Evolutionary conservation across 495 filamentous ascomycete genomes (phyloP).

Genomic region (Aspergillus baeticus): DNA sequence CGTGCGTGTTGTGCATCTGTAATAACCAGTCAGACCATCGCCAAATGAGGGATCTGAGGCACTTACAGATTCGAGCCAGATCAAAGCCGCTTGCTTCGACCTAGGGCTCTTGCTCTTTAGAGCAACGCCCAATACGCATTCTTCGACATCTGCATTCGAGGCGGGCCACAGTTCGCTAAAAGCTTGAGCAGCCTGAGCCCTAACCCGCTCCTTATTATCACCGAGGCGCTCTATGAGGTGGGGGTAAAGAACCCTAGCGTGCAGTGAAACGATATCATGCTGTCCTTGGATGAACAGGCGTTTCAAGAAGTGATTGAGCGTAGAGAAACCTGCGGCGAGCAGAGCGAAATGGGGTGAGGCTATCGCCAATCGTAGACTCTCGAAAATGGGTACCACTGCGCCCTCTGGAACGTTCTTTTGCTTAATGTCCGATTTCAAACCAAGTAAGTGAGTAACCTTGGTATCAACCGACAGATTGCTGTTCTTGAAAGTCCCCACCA

Average conservation of each 20-base stretch:
- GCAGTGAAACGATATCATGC: constrained; percentile 61
- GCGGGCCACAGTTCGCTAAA: constrained; percentile 69
- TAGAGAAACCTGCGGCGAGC: constrained; percentile 75
- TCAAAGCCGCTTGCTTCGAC: constrained; percentile 78
- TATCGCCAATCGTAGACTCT: constrained; percentile 67
- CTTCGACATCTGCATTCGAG: constrained; percentile 70
- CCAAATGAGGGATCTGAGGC: constrained; percentile 9
- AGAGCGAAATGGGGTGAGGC: constrained; percentile 67
- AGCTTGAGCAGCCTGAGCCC: constrained; percentile 66
- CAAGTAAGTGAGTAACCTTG: constrained; percentile 68
- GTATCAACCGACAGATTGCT: constrained; percentile 64
- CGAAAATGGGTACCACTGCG: constrained; percentile 71
- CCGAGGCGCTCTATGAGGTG: constrained; percentile 81
- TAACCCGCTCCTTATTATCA: constrained; percentile 81
- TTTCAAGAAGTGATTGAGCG: constrained; percentile 79
- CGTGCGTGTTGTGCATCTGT: constrained; percentile 75
- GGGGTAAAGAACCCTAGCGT: constrained; percentile 63
- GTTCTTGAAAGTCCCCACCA: constrained; percentile 65
- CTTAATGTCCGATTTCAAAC: constrained; percentile 82
- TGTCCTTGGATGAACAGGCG: constrained; percentile 80
- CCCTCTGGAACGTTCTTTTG: constrained; percentile 77
- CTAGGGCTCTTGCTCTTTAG: constrained; percentile 76
- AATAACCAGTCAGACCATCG: constrained; percentile 19
- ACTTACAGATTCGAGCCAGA: constrained; percentile 72
- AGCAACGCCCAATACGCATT: constrained; percentile 71